A percentile compares a stretch with the other conserved stretches of the same genome.
Evolutionary conservation across 2,329 filamentous ascomycete genomes (phyloP).

Genomic region (Penicillium sp.): DNA sequence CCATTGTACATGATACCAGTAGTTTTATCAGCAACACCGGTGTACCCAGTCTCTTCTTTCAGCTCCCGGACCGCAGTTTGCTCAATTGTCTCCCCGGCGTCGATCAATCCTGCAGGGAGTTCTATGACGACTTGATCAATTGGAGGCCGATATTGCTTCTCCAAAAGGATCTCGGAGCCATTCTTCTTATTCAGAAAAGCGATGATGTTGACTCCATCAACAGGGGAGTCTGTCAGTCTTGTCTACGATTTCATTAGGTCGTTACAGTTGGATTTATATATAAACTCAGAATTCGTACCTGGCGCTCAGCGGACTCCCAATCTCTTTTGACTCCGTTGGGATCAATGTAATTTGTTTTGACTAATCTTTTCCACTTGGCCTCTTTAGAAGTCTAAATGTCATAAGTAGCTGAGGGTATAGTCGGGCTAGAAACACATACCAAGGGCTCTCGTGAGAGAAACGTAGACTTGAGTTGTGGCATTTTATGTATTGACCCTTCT

Average conservation of each 20-base stretch:
- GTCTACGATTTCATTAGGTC: conserved; percentile 6
- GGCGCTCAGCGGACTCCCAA: conserved; percentile 47
- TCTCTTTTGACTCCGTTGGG: conserved; percentile 41
- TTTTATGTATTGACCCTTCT: neutral
- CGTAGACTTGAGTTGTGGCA: conserved; percentile 24
- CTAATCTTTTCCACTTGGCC: conserved; percentile 43
- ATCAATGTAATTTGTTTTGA: conserved; percentile 44
- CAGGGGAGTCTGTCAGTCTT: conserved; percentile 11
- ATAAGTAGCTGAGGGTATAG: neutral
- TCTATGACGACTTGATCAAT: conserved; percentile 59
- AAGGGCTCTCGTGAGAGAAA: conserved; percentile 32
- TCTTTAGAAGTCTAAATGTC: conserved; percentile 35
- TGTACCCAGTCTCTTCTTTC: conserved; percentile 63
- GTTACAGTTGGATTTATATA: conserved; percentile 1
- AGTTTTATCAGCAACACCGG: conserved; percentile 46
- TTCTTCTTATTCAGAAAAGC: conserved; percentile 55
- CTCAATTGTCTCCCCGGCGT: conserved; percentile 55
- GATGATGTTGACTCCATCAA: conserved; percentile 59
- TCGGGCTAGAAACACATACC: conserved; percentile 22
- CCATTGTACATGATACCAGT: conserved; percentile 47
- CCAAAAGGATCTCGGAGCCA: conserved; percentile 52
- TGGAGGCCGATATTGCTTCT: conserved; percentile 60
- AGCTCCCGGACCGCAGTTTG: conserved; percentile 58
- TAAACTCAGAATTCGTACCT: conserved; percentile 27
- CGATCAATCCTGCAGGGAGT: conserved; percentile 59